Percentiles rank a stretch among this genome's conserved stretches.
phyloP scores from a whole-genome alignment of 2,329 filamentous ascomycete species.

The Fusarium humuli region DNA sequence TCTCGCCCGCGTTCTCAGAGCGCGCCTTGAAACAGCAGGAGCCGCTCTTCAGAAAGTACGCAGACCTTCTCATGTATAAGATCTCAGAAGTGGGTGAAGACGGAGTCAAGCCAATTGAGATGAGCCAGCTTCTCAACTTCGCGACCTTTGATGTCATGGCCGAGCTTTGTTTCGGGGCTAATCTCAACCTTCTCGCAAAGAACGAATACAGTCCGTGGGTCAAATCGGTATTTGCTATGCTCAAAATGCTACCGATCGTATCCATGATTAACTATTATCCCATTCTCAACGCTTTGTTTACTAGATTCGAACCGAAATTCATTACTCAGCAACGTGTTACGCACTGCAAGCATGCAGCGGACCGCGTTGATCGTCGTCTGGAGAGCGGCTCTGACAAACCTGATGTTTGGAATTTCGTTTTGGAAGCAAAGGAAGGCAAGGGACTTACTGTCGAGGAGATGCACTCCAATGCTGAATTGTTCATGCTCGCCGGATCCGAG shows the following conservation, averaged over 20 bases:
- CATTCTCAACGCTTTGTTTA: constrained; percentile 1
- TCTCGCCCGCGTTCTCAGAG: constrained; percentile 23
- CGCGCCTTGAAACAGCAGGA: constrained; percentile 25
- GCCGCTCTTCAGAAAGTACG: constrained; percentile 15
- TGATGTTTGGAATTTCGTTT: constrained; percentile 23
- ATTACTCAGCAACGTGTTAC: constrained; percentile 7
- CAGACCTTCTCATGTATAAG: constrained; percentile 16
- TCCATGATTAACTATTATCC: constrained; percentile 24
- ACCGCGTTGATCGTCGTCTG: constrained; percentile 7
- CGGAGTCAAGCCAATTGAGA: constrained; percentile 9
- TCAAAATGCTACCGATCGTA: neutral
- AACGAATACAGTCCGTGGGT: constrained; percentile 47
- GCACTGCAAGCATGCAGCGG: constrained; percentile 13
- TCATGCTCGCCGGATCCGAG: constrained; percentile 30
- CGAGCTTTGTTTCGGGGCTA: constrained; percentile 46
- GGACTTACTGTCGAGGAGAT: constrained; percentile 20
- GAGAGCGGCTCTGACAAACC: constrained; percentile 21
- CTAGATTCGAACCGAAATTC: constrained; percentile 5
- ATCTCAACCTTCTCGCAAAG: constrained; percentile 42
- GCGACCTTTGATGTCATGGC: constrained; percentile 47
- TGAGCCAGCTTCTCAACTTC: constrained; percentile 20
- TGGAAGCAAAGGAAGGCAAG: constrained; percentile 17
- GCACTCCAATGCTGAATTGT: constrained; percentile 24
- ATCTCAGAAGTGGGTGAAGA: constrained; percentile 14
- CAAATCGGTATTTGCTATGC: constrained; percentile 34